A percentile compares a stretch with the other conserved stretches of the same genome.
Evolutionary conservation across 2,329 filamentous ascomycete species (phyloP).

Genomic region (Microthyrium microscopicum): DNA sequence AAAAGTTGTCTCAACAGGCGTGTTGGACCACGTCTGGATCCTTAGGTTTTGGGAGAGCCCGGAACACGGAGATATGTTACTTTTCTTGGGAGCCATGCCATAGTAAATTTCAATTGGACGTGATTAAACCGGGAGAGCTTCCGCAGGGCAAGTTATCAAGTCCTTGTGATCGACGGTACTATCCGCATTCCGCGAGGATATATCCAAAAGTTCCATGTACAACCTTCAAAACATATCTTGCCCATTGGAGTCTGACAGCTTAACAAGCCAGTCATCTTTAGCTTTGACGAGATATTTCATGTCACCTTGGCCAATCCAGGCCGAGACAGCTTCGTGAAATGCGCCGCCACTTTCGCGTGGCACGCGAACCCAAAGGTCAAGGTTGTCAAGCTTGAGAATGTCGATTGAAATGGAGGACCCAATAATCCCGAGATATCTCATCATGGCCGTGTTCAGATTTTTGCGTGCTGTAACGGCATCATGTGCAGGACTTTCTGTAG

Average conservation of each 20-base stretch:
- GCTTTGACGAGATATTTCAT: conserved; percentile 33
- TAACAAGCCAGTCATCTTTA: conserved; percentile 48
- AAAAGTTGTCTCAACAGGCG: too few relatives aligned
- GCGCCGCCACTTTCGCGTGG: conserved; percentile 42
- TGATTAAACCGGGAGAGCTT: too few relatives aligned
- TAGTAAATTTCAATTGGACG: too few relatives aligned
- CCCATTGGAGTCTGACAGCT: conserved; percentile 35
- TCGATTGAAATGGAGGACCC: conserved; percentile 54
- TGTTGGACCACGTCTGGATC: too few relatives aligned
- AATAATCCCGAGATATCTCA: conserved; percentile 52
- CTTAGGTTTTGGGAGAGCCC: too few relatives aligned
- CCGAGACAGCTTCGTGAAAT: conserved; percentile 48
- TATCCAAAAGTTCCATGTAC: too few relatives aligned
- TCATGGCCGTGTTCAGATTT: conserved; percentile 46
- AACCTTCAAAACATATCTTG: conserved; percentile 34
- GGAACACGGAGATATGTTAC: too few relatives aligned
- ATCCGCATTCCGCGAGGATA: too few relatives aligned
- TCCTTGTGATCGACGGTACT: too few relatives aligned
- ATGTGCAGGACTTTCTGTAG: conserved; percentile 16
- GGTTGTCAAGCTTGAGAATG: conserved; percentile 43
- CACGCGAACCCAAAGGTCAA: conserved; percentile 47
- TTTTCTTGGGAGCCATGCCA: too few relatives aligned
- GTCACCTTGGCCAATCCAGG: conserved; percentile 37
- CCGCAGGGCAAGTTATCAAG: too few relatives aligned
- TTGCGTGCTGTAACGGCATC: conserved; percentile 47